phyloP scores from a whole-genome alignment of 495 filamentous ascomycete species.

The Penicillium arizonense region DNA sequence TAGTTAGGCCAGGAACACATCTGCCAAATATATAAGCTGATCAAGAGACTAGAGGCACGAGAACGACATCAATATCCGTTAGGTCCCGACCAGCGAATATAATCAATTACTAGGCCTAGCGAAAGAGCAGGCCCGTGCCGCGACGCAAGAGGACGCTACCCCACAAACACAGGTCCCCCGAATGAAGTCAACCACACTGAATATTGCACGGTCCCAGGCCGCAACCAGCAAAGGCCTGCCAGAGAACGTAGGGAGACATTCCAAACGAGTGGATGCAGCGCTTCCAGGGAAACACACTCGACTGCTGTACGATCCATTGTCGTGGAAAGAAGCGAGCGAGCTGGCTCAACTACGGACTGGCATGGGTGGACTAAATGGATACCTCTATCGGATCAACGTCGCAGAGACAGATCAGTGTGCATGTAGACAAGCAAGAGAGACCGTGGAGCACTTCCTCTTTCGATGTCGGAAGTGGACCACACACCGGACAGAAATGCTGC shows the following conservation, averaged over 20 bases:
- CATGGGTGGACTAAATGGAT: slow-evolving; percentile 28
- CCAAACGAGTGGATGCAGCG: slow-evolving; percentile 25
- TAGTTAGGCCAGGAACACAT: too few relatives aligned
- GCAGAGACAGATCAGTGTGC: too few relatives aligned
- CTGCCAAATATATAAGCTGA: slow-evolving; percentile 12
- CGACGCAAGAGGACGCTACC: slow-evolving; percentile 10
- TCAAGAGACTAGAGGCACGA: slow-evolving; percentile 15
- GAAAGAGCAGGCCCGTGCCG: slow-evolving; percentile 19
- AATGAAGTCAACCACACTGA: too few relatives aligned
- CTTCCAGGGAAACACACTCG: slow-evolving; percentile 21
- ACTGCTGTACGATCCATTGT: slow-evolving; percentile 17
- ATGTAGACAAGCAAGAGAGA: too few relatives aligned
- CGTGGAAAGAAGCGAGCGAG: slow-evolving; percentile 28
- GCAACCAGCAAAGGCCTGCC: slow-evolving; percentile 8
- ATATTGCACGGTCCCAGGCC: slow-evolving; percentile 1
- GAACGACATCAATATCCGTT: slow-evolving; percentile 10
- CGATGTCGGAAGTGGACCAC: too few relatives aligned
- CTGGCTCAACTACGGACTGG: slow-evolving; percentile 28
- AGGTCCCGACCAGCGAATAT: slow-evolving; percentile 11
- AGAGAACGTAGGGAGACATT: slow-evolving; percentile 23
- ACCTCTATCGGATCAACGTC: slow-evolving; percentile 6
- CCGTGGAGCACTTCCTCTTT: too few relatives aligned
- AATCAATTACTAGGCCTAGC: slow-evolving; percentile 17
- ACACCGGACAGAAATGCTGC: too few relatives aligned
- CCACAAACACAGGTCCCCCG: slow-evolving; percentile 7